Evolutionary conservation across 2,329 filamentous ascomycete species (phyloP), one percentile per base, ranked within the genome.

Genomic region (Talaromyces sp.): DNA sequence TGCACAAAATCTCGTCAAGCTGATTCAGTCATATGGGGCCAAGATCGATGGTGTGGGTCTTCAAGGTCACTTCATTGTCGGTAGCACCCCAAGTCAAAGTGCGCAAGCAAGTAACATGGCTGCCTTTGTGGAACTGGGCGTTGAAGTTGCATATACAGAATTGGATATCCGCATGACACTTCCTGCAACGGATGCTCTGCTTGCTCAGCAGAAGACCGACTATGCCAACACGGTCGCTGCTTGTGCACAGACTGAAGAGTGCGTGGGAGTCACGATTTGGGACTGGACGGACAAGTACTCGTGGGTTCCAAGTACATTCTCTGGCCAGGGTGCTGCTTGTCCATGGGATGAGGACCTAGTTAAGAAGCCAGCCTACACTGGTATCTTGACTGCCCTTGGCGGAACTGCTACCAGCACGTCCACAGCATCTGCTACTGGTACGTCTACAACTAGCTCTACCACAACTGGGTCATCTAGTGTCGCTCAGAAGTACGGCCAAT

Each of bases 21-120:
- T 74, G 17, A 51, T 77, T 45, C 52, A 76, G 43, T 65, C 66
- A 1, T 69, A 71, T n/a, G 66, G 66, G 5, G 68, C 73, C 44
- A 64, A 74, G 36, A 80, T 81, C 58, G 76, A 81, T 51, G 79
- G 78, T 22, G 71, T 80, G 1, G 78, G 79, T 9, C 65, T 80
- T 6, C 77, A 81, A 48, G 56, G 49, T 7, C 67, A 69, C 45
- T 65, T 69, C 32, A 75, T 73, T 29, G 72, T 75, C 3, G 77
- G 76, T 54, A 60, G 65, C 4, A 73, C 75, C 1, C 78, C 78
- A 0, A 66, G 66, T 45, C 66, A 70, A 52, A 68, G 69, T 9
- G 69, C 72, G 10, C 70, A 77, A 37, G 61, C 67, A 16, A 67
- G 65, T 5, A 70, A 72, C 19, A 73, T 80, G 60, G 61, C 67